These are phyloP conservation scores for Candida hungchunana DNA, from an alignment of 805 yeast species.

Conservation along the genomic window DNA sequence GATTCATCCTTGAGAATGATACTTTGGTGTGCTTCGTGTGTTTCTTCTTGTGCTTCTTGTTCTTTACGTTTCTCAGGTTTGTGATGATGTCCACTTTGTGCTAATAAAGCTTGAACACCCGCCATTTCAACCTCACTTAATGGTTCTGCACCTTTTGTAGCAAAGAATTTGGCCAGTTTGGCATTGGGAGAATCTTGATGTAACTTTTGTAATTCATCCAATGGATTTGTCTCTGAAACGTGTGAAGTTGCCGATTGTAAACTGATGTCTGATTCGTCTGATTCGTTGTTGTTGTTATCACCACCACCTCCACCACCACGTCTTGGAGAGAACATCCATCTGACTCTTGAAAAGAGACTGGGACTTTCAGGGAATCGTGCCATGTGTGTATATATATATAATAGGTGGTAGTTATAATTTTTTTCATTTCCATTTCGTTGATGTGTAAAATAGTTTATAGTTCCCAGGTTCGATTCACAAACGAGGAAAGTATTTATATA, in stretches of 20 bases:
- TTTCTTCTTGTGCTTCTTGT: constrained; percentile 9
- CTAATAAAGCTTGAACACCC: constrained; percentile 66
- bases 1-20: constrained; percentile 10
- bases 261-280: constrained; percentile 13
- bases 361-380: background rate
- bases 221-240: constrained; percentile 17
- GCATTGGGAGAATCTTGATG: constrained; percentile 45
- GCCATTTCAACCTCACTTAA: constrained; percentile 71
- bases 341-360: constrained; percentile 8
- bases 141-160: constrained; percentile 71
- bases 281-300: background rate
- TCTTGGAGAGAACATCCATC: constrained; percentile 24
- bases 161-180: constrained; percentile 63
- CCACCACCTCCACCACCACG: constrained; percentile 12
- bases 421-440: no score
- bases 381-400: no score
- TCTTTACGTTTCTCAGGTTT: constrained; percentile 11
- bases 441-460: no score
- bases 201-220: constrained; percentile 15
- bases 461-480: no score
- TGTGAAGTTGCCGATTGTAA: no score
- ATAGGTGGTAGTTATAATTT: no score
- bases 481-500: no score
- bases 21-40: constrained; percentile 8
- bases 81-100: constrained; percentile 34